Evolutionary conservation across 1,284 basidiomycete species (phyloP).

Genomic region (Rhodofomes roseus): DNA sequence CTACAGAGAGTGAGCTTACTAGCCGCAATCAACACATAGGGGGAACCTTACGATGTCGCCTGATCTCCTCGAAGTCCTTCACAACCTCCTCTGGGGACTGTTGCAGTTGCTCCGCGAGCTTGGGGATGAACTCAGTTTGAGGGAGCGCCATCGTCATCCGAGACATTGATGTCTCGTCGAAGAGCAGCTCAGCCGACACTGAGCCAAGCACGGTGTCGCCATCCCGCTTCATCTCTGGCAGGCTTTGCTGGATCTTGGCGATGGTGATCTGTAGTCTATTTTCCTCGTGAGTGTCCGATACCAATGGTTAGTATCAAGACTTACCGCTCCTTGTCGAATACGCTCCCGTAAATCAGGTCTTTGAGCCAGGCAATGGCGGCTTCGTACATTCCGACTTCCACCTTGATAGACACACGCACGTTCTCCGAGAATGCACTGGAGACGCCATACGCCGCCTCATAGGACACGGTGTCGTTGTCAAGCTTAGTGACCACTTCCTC

Average conservation of each 20-base stretch:
- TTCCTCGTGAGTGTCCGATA: neutral
- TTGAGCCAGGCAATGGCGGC: slow-evolving; percentile 84
- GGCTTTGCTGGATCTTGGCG: slow-evolving; percentile 86
- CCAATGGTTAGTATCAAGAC: slow-evolving; percentile 13
- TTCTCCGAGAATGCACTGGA: slow-evolving; percentile 72
- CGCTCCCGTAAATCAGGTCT: slow-evolving; percentile 81
- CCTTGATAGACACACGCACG: slow-evolving; percentile 79
- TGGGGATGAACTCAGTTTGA: slow-evolving; percentile 80
- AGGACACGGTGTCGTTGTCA: slow-evolving; percentile 89
- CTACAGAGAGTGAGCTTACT: slow-evolving; percentile 34
- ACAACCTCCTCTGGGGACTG: slow-evolving; percentile 73
- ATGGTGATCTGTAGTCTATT: slow-evolving; percentile 78
- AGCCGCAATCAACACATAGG: neutral
- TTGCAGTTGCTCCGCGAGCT: slow-evolving; percentile 70
- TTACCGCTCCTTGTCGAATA: slow-evolving; percentile 84
- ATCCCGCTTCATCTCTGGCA: slow-evolving; percentile 94
- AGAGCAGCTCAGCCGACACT: slow-evolving; percentile 68
- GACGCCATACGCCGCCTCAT: slow-evolving; percentile 76
- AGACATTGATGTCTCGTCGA: slow-evolving; percentile 71
- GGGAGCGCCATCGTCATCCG: slow-evolving; percentile 70
- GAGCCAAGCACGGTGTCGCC: slow-evolving; percentile 81
- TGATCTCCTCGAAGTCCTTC: slow-evolving; percentile 70
- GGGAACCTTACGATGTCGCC: slow-evolving; percentile 55
- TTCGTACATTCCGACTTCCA: slow-evolving; percentile 80
- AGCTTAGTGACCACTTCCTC: slow-evolving; percentile 92